These are phyloP conservation scores for Candida morakotiae DNA, from an alignment of 805 yeast genomes.

Conservation along the genomic window DNA sequence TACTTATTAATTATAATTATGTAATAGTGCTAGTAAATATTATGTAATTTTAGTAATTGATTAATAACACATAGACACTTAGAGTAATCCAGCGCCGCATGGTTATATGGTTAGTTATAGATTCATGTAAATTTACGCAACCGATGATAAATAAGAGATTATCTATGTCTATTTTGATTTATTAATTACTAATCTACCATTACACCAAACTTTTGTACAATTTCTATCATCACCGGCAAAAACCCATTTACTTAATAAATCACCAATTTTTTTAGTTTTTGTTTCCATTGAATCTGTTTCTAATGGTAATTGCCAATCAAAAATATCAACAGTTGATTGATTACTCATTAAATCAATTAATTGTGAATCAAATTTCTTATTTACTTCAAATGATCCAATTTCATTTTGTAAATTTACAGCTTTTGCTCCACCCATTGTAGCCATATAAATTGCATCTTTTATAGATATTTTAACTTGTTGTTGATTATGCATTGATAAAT, in stretches of 20 bases:
- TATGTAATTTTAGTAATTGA: too few relatives aligned
- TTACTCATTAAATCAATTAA: conserved; percentile 56
- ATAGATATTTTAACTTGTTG: conserved; percentile 52
- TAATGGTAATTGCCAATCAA: conserved; percentile 59
- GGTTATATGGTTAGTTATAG: too few relatives aligned
- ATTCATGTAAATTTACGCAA: too few relatives aligned
- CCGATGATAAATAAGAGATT: too few relatives aligned
- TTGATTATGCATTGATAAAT: conserved; percentile 29
- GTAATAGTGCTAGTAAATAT: too few relatives aligned
- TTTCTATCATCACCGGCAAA: conserved; percentile 94
- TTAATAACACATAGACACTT: too few relatives aligned
- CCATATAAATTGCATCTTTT: conserved; percentile 71
- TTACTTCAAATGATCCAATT: conserved; percentile 70
- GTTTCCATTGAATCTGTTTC: conserved; percentile 12
- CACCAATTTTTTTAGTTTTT: conserved; percentile 28
- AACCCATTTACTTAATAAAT: conserved; percentile 81
- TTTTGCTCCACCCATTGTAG: conserved; percentile 87
- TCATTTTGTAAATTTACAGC: conserved; percentile 55
- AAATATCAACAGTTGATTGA: conserved; percentile 67
- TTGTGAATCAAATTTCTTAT: conserved; percentile 84
- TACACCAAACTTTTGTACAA: conserved; percentile 74
- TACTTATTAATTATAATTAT: too few relatives aligned
- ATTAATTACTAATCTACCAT: conserved; percentile 61
- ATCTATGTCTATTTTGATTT: too few relatives aligned
- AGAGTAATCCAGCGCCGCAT: too few relatives aligned